A percentile compares a stretch with the other conserved stretches of the same genome.
Conservation (phyloP, 768 basidiomycete genomes). For the Dictyophora rubrovolvata region DNA sequence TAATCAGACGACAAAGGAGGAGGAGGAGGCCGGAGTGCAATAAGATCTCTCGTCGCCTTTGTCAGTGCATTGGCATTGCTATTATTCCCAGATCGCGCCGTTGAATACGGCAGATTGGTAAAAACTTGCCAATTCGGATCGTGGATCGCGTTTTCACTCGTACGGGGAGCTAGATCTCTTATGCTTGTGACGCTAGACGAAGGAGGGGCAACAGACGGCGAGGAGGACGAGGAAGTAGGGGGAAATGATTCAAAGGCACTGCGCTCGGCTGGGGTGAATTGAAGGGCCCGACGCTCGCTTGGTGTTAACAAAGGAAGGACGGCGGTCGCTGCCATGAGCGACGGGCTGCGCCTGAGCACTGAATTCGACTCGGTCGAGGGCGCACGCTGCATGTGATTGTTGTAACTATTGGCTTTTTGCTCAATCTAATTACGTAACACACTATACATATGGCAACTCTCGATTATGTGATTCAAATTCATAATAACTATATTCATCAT, state of each 20-base stretch:
- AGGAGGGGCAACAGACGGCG: constrained; percentile 37
- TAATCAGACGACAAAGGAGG: background rate
- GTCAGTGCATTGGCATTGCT: constrained; percentile 46
- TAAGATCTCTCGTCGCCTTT: constrained; percentile 76
- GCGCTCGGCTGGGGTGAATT: constrained; percentile 53
- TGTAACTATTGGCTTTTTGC: background rate
- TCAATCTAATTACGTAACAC: background rate
- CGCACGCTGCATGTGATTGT: background rate
- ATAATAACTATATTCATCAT: background rate
- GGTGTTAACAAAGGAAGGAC: background rate
- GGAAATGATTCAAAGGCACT: constrained; percentile 63
- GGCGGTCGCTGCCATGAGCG: background rate
- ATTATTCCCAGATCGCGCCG: background rate
- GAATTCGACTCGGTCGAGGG: background rate
- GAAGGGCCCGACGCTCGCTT: constrained; percentile 24
- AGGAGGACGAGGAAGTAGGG: constrained; percentile 28
- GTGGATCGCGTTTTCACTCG: constrained; percentile 3
- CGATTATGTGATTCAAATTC: too few species aligned
- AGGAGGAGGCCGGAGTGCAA: constrained; percentile 45
- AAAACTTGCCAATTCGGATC: background rate
- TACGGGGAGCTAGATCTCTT: constrained; percentile 14
- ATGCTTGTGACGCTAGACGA: background rate
- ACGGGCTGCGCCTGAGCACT: background rate
- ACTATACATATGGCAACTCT: background rate
- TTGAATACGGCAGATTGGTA: background rate